A percentile compares a stretch with the other conserved stretches of the same genome.
Conservation (phyloP, 78 protist genomes). For the Dictyostelium intermedium region DNA sequence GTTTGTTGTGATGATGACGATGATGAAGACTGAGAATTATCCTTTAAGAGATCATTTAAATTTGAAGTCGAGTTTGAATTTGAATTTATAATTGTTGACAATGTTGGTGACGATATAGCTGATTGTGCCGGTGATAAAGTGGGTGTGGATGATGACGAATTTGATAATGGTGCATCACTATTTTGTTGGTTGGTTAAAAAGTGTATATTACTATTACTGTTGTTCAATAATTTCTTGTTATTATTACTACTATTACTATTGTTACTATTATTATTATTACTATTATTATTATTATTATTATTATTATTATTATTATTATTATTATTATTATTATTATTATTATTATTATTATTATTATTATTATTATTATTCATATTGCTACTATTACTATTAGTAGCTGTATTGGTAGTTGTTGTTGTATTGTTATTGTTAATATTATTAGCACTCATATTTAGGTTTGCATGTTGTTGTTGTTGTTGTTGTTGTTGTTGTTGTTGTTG, state of each 20-base stretch:
- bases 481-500: not conserved
- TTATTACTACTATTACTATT: not conserved
- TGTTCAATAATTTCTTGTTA: not conserved
- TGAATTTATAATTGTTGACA: not conserved
- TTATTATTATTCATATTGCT: not conserved
- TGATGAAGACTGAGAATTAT: not conserved
- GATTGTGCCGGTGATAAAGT: not conserved
- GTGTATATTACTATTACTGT: not conserved
- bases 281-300: not conserved
- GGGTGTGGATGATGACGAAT: constrained; percentile 1
- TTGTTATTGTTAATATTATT: not conserved
- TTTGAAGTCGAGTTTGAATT: not conserved
- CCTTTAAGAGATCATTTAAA: not conserved
- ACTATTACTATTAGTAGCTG: not conserved
- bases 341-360: constrained; percentile 3
- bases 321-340: constrained; percentile 3
- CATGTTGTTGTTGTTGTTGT: not conserved
- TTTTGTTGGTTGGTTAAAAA: not conserved
- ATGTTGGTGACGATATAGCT: not conserved
- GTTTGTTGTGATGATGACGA: not conserved
- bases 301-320: constrained; percentile 1
- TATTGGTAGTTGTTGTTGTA: not conserved
- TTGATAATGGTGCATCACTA: not conserved
- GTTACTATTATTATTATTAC: not conserved
- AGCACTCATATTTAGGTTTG: not conserved